Percentiles rank a stretch among this genome's conserved stretches.
Conservation (phyloP, 2,329 filamentous ascomycete genomes). For the Phialophora expanda region DNA sequence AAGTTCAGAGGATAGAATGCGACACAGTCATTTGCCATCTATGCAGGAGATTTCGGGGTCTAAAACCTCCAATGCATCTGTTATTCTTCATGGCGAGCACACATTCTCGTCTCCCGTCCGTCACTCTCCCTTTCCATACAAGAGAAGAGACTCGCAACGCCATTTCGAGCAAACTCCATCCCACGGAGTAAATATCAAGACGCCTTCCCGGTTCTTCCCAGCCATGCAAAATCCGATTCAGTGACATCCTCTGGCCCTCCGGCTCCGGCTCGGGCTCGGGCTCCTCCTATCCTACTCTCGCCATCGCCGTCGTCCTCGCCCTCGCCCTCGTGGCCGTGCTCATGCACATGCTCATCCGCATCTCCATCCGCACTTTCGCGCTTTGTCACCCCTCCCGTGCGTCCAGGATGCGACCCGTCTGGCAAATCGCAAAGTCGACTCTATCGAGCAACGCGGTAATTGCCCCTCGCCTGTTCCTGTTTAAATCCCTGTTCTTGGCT, state of each 20-base stretch:
- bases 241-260: background rate
- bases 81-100: too few relatives aligned
- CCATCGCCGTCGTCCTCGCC: background rate
- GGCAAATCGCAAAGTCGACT: background rate
- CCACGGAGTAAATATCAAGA: background rate
- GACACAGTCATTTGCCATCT: background rate
- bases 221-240: background rate
- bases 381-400: background rate
- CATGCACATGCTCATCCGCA: background rate
- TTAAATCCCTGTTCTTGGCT: slow-evolving; percentile 83
- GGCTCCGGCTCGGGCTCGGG: background rate
- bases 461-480: slow-evolving; percentile 70
- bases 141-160: too few relatives aligned
- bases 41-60: background rate
- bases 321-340: background rate
- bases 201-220: background rate
- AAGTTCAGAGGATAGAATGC: background rate
- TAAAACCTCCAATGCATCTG: too few relatives aligned
- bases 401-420: background rate
- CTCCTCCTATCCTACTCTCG: background rate
- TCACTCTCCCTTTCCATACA: too few relatives aligned
- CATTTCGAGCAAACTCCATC: too few relatives aligned
- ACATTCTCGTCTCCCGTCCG: too few relatives aligned
- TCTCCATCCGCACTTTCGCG: background rate
- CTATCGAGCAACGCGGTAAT: slow-evolving; percentile 53